Conservation (phyloP, 2,329 filamentous ascomycete species). For the Fusarium nisikadoi region DNA sequence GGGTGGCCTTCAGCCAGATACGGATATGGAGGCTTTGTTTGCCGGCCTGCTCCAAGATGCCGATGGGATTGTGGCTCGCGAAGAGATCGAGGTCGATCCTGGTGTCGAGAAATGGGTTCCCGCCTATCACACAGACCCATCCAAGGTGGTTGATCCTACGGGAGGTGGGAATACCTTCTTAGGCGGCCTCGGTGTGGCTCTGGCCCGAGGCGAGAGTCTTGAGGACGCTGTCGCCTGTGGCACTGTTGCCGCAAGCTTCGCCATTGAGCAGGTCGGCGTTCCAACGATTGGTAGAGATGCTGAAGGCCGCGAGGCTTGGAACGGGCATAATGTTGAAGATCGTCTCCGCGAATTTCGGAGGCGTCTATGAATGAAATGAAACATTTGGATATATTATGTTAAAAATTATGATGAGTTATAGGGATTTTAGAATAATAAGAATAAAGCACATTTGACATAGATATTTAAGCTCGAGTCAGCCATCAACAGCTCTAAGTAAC, state of each 20-base stretch:
- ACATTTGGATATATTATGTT: conserved; percentile 4
- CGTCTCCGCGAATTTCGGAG: conserved; percentile 63
- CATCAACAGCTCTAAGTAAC: not conserved
- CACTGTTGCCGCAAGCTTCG: conserved; percentile 86
- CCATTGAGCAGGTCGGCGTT: conserved; percentile 93
- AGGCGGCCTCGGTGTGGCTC: conserved; percentile 65
- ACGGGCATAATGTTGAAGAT: conserved; percentile 63
- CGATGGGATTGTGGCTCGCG: conserved; percentile 63
- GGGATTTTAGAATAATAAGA: conserved; percentile 11
- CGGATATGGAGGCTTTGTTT: conserved; percentile 71
- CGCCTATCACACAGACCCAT: conserved; percentile 70
- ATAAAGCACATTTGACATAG: conserved; percentile 16
- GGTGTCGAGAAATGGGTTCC: conserved; percentile 80
- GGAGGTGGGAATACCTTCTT: conserved; percentile 94
- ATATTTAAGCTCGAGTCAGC: not conserved
- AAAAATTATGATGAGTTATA: not conserved
- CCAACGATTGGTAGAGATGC: conserved; percentile 65
- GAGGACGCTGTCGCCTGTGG: conserved; percentile 82
- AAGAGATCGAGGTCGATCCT: conserved; percentile 70
- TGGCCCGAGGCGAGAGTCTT: conserved; percentile 68
- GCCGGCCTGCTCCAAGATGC: conserved; percentile 66
- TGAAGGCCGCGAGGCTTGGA: conserved; percentile 68
- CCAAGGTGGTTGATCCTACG: conserved; percentile 85
- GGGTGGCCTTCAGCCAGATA: conserved; percentile 67
- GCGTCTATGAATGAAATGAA: conserved; percentile 47